These are phyloP conservation scores for Betula pendula DNA, from an alignment of 306 rosid genomes.

Conservation along the genomic window DNA sequence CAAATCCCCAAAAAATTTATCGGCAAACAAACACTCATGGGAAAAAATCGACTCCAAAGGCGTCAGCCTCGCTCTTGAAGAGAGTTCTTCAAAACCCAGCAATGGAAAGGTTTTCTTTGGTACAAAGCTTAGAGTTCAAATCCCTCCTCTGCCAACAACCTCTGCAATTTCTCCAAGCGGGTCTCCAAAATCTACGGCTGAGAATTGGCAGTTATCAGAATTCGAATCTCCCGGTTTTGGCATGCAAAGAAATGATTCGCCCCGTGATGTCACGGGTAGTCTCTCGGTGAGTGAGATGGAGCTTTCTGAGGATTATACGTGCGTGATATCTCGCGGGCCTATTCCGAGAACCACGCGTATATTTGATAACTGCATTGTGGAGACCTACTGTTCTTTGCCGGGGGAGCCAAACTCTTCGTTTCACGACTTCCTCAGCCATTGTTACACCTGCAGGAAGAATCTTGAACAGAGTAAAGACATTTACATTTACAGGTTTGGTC, in stretches of 20 bases:
- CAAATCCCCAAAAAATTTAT: constrained; percentile 29
- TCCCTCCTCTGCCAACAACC: constrained; percentile 42
- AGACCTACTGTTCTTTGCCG: constrained; percentile 35
- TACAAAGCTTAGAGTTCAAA: constrained; percentile 60
- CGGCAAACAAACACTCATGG: constrained; percentile 42
- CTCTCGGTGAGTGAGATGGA: constrained; percentile 66
- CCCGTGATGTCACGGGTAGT: constrained; percentile 16
- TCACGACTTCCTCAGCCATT: constrained; percentile 65
- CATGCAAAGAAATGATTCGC: too few species aligned
- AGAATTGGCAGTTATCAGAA: constrained; percentile 24
- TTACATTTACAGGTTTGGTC: constrained; percentile 67
- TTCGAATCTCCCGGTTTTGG: constrained; percentile 32
- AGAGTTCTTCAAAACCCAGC: constrained; percentile 20
- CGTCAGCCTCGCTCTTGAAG: constrained; percentile 64
- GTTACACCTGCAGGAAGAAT: constrained; percentile 76
- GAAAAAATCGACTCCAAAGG: constrained; percentile 42
- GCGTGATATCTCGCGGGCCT: constrained; percentile 77
- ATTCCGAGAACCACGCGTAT: constrained; percentile 81
- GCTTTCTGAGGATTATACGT: constrained; percentile 77
- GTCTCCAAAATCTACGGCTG: constrained; percentile 30
- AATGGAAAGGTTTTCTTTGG: constrained; percentile 49
- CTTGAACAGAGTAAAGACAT: constrained; percentile 79
- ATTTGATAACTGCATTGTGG: constrained; percentile 73
- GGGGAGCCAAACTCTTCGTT: constrained; percentile 20
- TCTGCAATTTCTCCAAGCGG: constrained; percentile 20